Evolutionary conservation across 2,329 filamentous ascomycete genomes (phyloP), one percentile per base, ranked within the genome.

Genomic region (Colletotrichum acutatum): DNA sequence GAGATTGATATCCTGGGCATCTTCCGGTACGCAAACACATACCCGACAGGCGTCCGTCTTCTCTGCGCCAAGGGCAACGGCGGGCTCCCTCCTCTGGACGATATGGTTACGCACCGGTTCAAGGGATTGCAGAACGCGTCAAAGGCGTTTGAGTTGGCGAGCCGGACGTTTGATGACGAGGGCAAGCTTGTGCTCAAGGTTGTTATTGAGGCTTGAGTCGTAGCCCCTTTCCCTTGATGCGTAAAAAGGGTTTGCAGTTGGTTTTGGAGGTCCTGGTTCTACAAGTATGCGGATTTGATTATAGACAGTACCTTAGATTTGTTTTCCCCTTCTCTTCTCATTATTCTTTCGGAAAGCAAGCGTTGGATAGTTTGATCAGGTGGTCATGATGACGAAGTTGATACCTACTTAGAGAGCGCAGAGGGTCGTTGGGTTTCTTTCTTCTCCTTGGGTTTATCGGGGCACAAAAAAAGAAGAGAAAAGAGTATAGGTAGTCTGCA

Each of bases 1-100:
- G 93, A 95, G 82, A 91, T 95, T 56, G 93, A 95, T 79, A 92
- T 95, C 37, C 83, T 94, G n/a, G 93, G 93, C 42, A 91, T 94
- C 34, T 56, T 95, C 83, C 88, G 93, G 60, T 95, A 95, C 77
- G 92, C 92, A 24, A 93, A 94, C 80, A 94, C 92, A 0, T 95
- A 95, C 78, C 86, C 89, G 5, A 91, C 90, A 0, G 93, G 92
- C n/a, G 92, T 95, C 72, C 86, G 86, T 53, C 79, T 91, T 81
- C 82, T 92, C 80, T 82, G 88, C 84, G 79, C 88, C 77, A 81
- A 84, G 73, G 81, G 80, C 30, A 78, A 82, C 52, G 81, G 80
- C 2, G 78, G 80, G 3, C 84, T 93, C 24, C 92, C 92, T 0
- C 89, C 88, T 75, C 87, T 95, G 69, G 89, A 92, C 61, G 89